phyloP scores from a whole-genome alignment of 768 basidiomycete species.

The Amylocystis lapponica region DNA sequence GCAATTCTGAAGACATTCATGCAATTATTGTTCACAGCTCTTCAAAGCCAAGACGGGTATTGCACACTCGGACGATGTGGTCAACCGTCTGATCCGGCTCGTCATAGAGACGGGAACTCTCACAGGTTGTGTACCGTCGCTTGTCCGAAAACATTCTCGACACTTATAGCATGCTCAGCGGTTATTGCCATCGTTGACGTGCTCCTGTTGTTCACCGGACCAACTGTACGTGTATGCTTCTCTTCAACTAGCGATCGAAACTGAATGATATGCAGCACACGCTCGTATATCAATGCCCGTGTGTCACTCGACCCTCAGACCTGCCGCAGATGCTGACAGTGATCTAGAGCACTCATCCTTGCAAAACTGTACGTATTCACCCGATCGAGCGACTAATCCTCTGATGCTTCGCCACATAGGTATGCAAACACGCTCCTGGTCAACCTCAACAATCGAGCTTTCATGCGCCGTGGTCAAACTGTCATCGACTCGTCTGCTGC shows the following conservation, averaged over 20 bases:
- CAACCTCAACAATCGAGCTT: constrained; percentile 8
- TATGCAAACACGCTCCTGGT: constrained; percentile 7
- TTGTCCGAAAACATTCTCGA: neutral
- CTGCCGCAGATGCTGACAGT: too few species aligned
- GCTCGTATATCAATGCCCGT: neutral
- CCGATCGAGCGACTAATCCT: neutral
- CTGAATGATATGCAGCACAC: neutral
- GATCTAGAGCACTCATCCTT: neutral
- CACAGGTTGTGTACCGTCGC: constrained; percentile 4
- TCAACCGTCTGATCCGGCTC: constrained; percentile 1
- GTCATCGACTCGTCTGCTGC: too few species aligned
- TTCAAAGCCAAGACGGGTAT: neutral
- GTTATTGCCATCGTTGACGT: too few species aligned
- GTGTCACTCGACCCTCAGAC: neutral
- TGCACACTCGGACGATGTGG: neutral
- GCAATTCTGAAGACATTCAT: neutral
- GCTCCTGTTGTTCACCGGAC: too few species aligned
- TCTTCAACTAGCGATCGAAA: neutral
- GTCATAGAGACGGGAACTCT: constrained; percentile 5
- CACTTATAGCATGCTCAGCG: neutral
- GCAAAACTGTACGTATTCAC: constrained; percentile 3
- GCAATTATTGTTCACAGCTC: neutral
- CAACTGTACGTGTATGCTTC: too few species aligned
- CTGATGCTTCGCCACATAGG: neutral
- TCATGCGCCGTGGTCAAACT: too few species aligned